These are phyloP conservation scores for Sporothrix pseudoabietina DNA, from an alignment of 2,329 filamentous ascomycete genomes.

Conservation along the genomic window DNA sequence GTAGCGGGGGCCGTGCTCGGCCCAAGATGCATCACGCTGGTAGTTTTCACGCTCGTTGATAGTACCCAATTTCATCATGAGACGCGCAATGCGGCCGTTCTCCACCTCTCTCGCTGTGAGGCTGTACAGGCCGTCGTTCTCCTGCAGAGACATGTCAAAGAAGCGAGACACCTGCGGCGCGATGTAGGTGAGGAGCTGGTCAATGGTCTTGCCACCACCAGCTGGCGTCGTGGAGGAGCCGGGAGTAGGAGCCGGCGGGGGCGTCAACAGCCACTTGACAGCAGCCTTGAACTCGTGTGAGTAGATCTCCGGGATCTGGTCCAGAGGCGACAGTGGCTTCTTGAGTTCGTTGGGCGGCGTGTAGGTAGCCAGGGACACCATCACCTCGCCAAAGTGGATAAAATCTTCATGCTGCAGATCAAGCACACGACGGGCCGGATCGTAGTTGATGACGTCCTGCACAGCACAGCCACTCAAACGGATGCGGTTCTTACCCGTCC, in stretches of 20 bases:
- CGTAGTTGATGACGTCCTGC: constrained; percentile 84
- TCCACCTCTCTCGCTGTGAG: constrained; percentile 81
- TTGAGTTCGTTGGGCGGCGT: constrained; percentile 56
- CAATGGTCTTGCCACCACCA: constrained; percentile 68
- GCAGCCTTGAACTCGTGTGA: constrained; percentile 77
- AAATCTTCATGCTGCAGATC: constrained; percentile 90
- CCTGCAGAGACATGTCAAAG: constrained; percentile 78
- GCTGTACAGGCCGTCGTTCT: constrained; percentile 71
- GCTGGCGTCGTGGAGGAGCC: constrained; percentile 45
- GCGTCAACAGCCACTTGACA: constrained; percentile 77
- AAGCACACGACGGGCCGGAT: constrained; percentile 65
- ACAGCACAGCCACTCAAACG: constrained; percentile 86
- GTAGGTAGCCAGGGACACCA: constrained; percentile 79
- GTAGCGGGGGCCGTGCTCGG: constrained; percentile 89
- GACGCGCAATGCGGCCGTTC: constrained; percentile 80
- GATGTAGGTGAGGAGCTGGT: constrained; percentile 77
- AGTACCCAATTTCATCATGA: constrained; percentile 78
- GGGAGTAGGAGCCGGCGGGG: constrained; percentile 39
- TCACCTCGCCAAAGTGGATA: constrained; percentile 76
- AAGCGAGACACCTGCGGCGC: constrained; percentile 73
- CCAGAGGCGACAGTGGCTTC: constrained; percentile 64
- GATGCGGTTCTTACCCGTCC: constrained; percentile 88
- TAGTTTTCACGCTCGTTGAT: constrained; percentile 74
- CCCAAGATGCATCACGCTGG: constrained; percentile 77
- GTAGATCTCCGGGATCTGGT: constrained; percentile 73